Evolutionary conservation across 192 early-diverging fungal genomes (phyloP), one percentile per base, ranked within the genome.

Genomic region (Linnemannia zychae): DNA sequence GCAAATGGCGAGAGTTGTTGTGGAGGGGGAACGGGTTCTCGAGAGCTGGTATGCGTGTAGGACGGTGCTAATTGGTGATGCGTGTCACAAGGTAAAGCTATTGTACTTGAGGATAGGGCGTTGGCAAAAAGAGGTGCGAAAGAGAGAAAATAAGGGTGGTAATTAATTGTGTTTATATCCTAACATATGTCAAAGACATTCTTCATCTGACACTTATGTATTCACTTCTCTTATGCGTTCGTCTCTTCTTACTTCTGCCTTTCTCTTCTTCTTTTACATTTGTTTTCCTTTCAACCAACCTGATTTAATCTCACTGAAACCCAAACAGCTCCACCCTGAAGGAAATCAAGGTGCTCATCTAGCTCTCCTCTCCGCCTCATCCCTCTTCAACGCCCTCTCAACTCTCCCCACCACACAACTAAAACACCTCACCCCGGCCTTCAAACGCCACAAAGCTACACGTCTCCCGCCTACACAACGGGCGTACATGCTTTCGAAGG

Each of bases 41-140:
- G 49, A 80, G 16, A 73, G n/a, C 4, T 83, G 83, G 72, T 71
- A 50, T 60, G 67, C 36, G 7, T 53, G 70, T 22, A 36, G 72
- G 22, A 37, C 75, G 1, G 24, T 80, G 31, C n/a, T 85, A 28
- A 52, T 74, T 36, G 81, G 85, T 12, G 81, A 63, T 63, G 57
- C 57, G 12, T 63, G 57, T 13, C 57, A 63, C 24, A 63, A 63
- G 57, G 57, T 63, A 22, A 57, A n/a, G 40, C 4, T 3, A 44
- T 6, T 44, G 40, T 44, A n/a, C n/a, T n/a, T n/a, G n/a, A n/a
- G n/a, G n/a, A n/a, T n/a, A n/a, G 40, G 40, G 40, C 40, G 9
- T 44, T 44, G 40, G 40, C 9, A 9, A 44, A 44, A 44, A 6
- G 40, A 44, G 9, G 9, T 44, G 40, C 9, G 9, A 44, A 44